Conservation (phyloP, 352 stramenopile species). For the Globisporangium radiosum region DNA sequence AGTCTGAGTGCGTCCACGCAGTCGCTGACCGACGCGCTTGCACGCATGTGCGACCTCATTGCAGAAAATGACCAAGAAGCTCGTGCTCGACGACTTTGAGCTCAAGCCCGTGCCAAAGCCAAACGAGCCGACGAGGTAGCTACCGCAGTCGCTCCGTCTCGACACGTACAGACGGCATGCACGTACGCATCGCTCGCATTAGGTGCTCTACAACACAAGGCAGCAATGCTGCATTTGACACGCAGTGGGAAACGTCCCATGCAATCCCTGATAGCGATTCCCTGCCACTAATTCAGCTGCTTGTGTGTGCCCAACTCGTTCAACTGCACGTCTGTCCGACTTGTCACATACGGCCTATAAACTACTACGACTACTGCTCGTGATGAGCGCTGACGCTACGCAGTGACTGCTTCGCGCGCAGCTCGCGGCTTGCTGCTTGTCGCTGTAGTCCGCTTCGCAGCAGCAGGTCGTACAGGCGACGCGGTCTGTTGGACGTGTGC, state of each 20-base stretch:
- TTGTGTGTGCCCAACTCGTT: no score
- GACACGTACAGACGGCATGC: background rate
- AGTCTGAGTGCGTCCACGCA: background rate
- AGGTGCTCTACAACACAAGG: background rate
- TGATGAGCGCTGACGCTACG: constrained; percentile 1
- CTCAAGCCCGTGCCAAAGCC: constrained; percentile 76
- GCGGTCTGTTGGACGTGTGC: background rate
- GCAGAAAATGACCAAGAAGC: constrained; percentile 83
- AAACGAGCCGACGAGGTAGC: constrained; percentile 21
- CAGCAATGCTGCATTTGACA: no score
- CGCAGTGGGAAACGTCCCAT: background rate
- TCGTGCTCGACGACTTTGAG: constrained; percentile 77
- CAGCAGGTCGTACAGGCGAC: background rate
- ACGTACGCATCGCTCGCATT: background rate
- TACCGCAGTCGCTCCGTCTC: background rate
- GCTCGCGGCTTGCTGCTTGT: constrained; percentile 3
- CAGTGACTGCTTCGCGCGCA: constrained; percentile 11
- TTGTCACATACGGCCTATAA: background rate
- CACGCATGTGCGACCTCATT: background rate
- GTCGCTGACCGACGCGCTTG: background rate
- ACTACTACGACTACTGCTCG: background rate
- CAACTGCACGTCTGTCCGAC: no score
- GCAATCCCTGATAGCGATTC: background rate
- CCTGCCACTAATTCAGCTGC: background rate
- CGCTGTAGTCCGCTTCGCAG: constrained; percentile 1